These are phyloP conservation scores for Paracoccidioides lutzii DNA, from an alignment of 2,329 filamentous ascomycete species.

Conservation along the genomic window DNA sequence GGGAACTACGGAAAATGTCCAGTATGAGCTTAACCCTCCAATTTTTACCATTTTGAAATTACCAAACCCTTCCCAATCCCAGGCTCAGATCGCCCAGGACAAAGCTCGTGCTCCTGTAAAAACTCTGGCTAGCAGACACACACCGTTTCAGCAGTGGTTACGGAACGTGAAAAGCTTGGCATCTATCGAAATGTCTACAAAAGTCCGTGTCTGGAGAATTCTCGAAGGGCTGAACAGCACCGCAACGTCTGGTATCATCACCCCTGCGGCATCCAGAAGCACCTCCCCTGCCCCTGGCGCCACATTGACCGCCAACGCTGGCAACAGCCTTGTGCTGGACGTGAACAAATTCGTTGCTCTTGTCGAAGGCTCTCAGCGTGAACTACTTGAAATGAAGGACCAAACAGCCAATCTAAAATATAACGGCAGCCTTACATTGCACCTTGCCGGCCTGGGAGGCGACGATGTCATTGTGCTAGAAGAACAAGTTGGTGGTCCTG, in stretches of 20 bases:
- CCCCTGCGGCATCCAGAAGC: conserved; percentile 32
- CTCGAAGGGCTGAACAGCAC: conserved; percentile 32
- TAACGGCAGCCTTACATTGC: conserved; percentile 55
- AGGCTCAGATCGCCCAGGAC: conserved; percentile 48
- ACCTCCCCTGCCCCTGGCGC: conserved; percentile 32
- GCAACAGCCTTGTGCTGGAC: conserved; percentile 46
- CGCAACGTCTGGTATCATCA: conserved; percentile 31
- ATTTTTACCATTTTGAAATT: conserved; percentile 76
- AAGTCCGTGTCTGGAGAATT: conserved; percentile 65
- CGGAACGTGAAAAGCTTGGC: conserved; percentile 56
- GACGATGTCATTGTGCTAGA: conserved; percentile 74
- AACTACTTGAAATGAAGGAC: conserved; percentile 52
- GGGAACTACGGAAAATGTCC: conserved; percentile 51
- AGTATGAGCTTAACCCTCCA: conserved; percentile 74
- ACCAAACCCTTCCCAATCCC: conserved; percentile 45
- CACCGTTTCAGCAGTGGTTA: conserved; percentile 61
- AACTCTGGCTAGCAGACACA: conserved; percentile 58
- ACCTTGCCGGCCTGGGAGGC: conserved; percentile 53
- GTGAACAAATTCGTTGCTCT: conserved; percentile 51
- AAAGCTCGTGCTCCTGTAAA: conserved; percentile 49
- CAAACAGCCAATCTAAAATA: conserved; percentile 60
- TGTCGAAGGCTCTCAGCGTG: conserved; percentile 50
- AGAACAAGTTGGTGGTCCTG: conserved; percentile 50
- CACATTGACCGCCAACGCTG: conserved; percentile 29
- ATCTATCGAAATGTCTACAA: conserved; percentile 55